These are phyloP conservation scores for Solanum medicagineum DNA, from an alignment of 257 asterid species.

Conservation along the genomic window DNA sequence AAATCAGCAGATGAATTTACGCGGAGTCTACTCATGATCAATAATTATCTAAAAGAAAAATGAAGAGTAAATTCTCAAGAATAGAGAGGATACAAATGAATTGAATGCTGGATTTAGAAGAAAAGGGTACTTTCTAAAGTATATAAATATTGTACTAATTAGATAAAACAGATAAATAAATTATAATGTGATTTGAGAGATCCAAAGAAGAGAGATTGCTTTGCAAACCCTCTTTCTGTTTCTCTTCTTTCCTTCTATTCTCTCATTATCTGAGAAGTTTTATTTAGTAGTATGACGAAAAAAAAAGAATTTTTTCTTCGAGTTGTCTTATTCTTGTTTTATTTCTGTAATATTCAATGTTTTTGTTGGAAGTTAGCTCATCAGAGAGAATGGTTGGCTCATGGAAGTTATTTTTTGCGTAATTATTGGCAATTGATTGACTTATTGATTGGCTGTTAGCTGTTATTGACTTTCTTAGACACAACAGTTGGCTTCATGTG, in stretches of 20 bases:
- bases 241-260: slow-evolving; percentile 4
- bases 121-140: slow-evolving; percentile 7
- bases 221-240: slow-evolving; percentile 17
- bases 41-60: not conserved
- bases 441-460: slow-evolving; percentile 7
- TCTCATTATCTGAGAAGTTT: not conserved
- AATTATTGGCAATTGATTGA: slow-evolving; percentile 18
- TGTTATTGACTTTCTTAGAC: slow-evolving; percentile 4
- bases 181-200: slow-evolving; percentile 2
- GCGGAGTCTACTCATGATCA: slow-evolving; percentile 31
- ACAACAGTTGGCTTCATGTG: slow-evolving; percentile 10
- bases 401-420: slow-evolving; percentile 6
- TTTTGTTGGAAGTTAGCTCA: slow-evolving; percentile 12
- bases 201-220: slow-evolving; percentile 37
- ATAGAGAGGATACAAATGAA: not conserved
- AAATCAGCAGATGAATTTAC: slow-evolving; percentile 36
- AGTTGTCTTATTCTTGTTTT: not conserved
- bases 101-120: slow-evolving; percentile 1
- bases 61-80: not conserved
- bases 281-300: not conserved
- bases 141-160: not conserved
- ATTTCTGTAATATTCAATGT: not conserved
- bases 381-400: slow-evolving; percentile 16
- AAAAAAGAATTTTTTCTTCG: not conserved
- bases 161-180: not conserved